phyloP scores from a whole-genome alignment of 1,284 basidiomycete genomes.

The Quambalaria eucalypti region DNA sequence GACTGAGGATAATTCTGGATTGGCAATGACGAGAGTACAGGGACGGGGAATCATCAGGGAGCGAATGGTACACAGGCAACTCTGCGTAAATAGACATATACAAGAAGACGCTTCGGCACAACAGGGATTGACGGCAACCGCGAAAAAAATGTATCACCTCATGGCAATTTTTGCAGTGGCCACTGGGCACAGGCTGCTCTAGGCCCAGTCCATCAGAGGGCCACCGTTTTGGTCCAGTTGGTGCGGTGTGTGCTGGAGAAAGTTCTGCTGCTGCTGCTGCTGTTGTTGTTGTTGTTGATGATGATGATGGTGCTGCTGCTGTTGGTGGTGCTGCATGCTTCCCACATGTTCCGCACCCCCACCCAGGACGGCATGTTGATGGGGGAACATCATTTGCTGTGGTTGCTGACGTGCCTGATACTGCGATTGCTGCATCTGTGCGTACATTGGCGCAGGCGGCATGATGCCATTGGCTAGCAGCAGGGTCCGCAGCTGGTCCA shows the following conservation, averaged over 20 bases:
- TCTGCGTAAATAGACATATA: no score
- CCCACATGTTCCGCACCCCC: not conserved
- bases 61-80: no score
- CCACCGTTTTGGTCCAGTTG: not conserved
- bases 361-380: not conserved
- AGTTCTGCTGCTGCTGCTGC: not conserved
- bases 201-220: conserved; percentile 1
- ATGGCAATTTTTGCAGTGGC: no score
- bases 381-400: not conserved
- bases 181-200: not conserved
- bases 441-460: not conserved
- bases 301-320: not conserved
- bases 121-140: no score
- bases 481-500: conserved; percentile 56
- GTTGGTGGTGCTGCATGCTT: not conserved
- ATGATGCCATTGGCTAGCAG: conserved; percentile 15
- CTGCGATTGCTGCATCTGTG: not conserved
- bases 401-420: not conserved
- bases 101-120: no score
- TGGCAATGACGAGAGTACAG: no score
- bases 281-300: not conserved
- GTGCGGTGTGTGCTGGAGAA: not conserved
- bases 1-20: no score
- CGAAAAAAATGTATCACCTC: no score
- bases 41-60: no score